Evolutionary conservation across 305 asterid genomes (phyloP), one percentile per base, ranked within the genome.

Genomic region (Withania somnifera): DNA sequence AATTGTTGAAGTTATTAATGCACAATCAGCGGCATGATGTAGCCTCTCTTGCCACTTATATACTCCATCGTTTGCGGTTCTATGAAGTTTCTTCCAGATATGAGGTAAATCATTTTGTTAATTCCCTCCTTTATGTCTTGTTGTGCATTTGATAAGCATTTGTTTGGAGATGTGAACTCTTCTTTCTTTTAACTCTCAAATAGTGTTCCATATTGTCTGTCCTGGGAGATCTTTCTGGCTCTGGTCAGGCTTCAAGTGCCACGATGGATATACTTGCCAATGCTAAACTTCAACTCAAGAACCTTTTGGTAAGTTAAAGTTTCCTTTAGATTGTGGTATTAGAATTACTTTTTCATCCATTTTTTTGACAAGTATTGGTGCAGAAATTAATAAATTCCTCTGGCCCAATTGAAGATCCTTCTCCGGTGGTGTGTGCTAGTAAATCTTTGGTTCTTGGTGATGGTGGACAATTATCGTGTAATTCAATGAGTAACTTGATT

Each of bases 51-150:
- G 90, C 94, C 77, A 90, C 98, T 71, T 90, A 91, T 86, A 86
- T 94, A 85, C 99, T 96, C 88, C 93, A 94, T 83, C 98, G 98
- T 75, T 11, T 90, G 88, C 97, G 94, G 52, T 87, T 90, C 56
- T 96, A 94, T 90, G 99, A 96, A 91, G 94, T 93, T 88, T 91
- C 98, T 84, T 92, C 97, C 76, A 89, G 95, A 94, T 94, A 90
- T 84, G 99, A 96, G 98, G 99, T 96, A 90, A 79, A 56, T 84
- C 24, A 9, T 50, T 51, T 75, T 51, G 63, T 75, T 51, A 75
- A 75, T 75, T 17, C 24, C 83, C 77, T 88, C 63, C 84, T 77
- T 26, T 88, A 77, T 83, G 40, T 32, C 34, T 64, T 66, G 32
- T 51, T 64, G 13, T 28, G 2, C 28, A 47, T 26, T 80, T 19